Evolutionary conservation across 106 monocot genomes (phyloP), one percentile per base, ranked within the genome.

Genomic region (Xerophyta viscosa): DNA sequence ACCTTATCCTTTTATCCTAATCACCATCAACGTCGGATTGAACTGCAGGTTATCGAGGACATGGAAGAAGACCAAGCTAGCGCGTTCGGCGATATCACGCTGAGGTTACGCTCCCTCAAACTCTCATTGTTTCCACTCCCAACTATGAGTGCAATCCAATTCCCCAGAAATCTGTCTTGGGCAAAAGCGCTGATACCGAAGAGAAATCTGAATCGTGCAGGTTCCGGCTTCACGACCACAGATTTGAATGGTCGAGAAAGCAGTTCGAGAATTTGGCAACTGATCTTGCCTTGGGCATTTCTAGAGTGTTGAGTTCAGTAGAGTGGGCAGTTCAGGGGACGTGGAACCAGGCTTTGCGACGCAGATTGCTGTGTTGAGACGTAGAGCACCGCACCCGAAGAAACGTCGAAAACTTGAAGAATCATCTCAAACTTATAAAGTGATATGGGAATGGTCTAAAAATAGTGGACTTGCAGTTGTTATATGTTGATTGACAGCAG

Each of bases 81-180:
- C 7, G 55, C 76, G 41, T 90, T 86, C 41, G 98, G 98, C 15
- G 73, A 90, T 13, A 50, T 80, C n/a, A 85, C 60, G 1, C 69
- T 98, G 48, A 74, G 82, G 57, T 61, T 31, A 24, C 90, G 89
- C 66, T 59, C 52, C 98, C 98, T 8, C 52, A 23, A 15, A 31
- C 80, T 12, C 82, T 98, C 20, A 72, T 98, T 1, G 76, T 98
- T 44, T 98, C 98, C 0, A 98, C 98, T 18, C 98, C 98, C 4
- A 98, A 98, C 66, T 98, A 86, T 28, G 98, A 98, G 37, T 98
- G 90, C 61, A 98, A 98, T 47, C 65, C 82, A 13, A 79, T 98
- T 29, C 82, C 90, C 24, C 98, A 80, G 51, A 75, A 63, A 20
- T 75, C 69, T 29, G 14, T 58, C 39, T 41, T 66, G 21, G 50